Conservation (phyloP, 352 stramenopile species). For the Phytophthora nicotianae region DNA sequence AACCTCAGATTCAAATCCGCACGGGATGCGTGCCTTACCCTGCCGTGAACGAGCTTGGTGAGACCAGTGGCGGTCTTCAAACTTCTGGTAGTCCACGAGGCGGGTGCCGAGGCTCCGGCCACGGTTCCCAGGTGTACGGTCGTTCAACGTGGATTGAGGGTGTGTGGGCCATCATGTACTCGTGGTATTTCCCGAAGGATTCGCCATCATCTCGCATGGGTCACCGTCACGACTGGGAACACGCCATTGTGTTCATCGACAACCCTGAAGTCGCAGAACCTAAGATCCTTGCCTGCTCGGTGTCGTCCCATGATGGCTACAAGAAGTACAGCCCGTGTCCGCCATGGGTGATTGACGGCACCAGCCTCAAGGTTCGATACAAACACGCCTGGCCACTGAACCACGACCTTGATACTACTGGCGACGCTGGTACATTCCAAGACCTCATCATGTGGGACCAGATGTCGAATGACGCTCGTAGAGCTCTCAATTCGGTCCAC, state of each 20-base stretch:
- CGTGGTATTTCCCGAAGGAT: slow-evolving; percentile 10
- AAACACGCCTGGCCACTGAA: slow-evolving; percentile 2
- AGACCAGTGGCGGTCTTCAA: slow-evolving; percentile 5
- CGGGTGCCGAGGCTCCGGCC: slow-evolving; percentile 8
- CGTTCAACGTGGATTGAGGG: slow-evolving; percentile 10
- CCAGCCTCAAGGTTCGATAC: slow-evolving; percentile 8
- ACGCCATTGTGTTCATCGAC: slow-evolving; percentile 14
- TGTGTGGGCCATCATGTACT: slow-evolving; percentile 10
- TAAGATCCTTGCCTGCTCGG: slow-evolving; percentile 6
- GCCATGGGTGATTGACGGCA: not conserved
- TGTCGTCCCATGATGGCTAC: slow-evolving; percentile 8
- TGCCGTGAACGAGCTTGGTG: not conserved
- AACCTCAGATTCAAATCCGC: slow-evolving; percentile 11
- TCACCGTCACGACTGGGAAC: slow-evolving; percentile 11
- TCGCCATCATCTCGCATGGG: slow-evolving; percentile 6
- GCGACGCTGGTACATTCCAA: slow-evolving; percentile 11
- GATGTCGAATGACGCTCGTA: slow-evolving; percentile 1
- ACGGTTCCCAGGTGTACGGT: slow-evolving; percentile 7
- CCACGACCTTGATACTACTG: slow-evolving; percentile 9
- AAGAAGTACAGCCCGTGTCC: slow-evolving; percentile 13
- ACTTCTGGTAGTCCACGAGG: not conserved
- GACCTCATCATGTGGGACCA: slow-evolving; percentile 15
- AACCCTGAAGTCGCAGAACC: not conserved
- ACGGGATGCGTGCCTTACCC: slow-evolving; percentile 7
- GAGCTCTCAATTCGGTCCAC: not conserved